A percentile compares a stretch with the other conserved stretches of the same genome.
These are phyloP conservation scores for Lumnitzera racemosa DNA, from an alignment of 345 rosid species.

Conservation along the genomic window DNA sequence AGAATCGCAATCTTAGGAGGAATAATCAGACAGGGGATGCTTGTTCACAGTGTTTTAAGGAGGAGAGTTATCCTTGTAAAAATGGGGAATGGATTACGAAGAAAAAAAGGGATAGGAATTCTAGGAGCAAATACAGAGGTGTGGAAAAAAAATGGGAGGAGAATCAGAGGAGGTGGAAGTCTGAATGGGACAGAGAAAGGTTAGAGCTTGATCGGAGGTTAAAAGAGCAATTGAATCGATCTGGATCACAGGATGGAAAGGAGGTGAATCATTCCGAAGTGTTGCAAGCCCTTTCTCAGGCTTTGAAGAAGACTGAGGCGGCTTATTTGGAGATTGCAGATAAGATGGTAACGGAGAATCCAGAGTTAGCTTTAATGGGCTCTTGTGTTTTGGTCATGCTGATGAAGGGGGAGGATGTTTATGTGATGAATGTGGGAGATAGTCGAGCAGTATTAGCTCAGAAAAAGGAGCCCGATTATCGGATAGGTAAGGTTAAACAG, in stretches of 20 bases:
- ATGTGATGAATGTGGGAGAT: constrained; percentile 93
- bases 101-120: constrained; percentile 27
- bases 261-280: constrained; percentile 62
- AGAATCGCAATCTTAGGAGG: not conserved
- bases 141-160: constrained; percentile 56
- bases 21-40: constrained; percentile 12
- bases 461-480: constrained; percentile 53
- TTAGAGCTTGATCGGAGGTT: constrained; percentile 56
- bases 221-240: constrained; percentile 44
- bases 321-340: constrained; percentile 73
- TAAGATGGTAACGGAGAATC: constrained; percentile 78
- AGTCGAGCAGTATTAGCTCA: constrained; percentile 88
- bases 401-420: constrained; percentile 95
- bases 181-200: constrained; percentile 67
- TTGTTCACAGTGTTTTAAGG: constrained; percentile 29
- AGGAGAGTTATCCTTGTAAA: constrained; percentile 23
- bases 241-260: constrained; percentile 16
- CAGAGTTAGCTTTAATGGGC: constrained; percentile 92
- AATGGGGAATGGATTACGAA: constrained; percentile 20
- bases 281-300: constrained; percentile 70
- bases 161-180: constrained; percentile 67
- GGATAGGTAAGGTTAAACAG: constrained; percentile 60
- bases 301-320: constrained; percentile 84
- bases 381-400: constrained; percentile 91
- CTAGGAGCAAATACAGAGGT: constrained; percentile 23